Evolutionary conservation across 257 asterid species (phyloP), one percentile per base, ranked within the genome.

Genomic region (Solanum habrochaites): DNA sequence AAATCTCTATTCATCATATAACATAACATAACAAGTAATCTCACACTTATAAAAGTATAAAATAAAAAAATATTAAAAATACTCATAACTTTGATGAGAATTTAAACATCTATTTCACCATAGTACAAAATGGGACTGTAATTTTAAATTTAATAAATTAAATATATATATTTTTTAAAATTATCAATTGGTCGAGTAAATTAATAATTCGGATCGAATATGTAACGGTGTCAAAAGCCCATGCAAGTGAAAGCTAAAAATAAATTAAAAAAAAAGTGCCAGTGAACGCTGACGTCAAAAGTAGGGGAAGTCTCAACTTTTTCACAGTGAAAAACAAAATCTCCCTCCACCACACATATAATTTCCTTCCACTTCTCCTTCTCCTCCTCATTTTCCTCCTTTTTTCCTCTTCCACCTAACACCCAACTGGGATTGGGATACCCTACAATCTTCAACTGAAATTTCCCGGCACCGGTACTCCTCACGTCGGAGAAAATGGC

Each of bases 401-500:
- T 18, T 12, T 69, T 85, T 32, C 87, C 66, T 29, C 71, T 85
- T 35, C 47, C 64, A 71, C 64, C 64, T 31, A 23, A 29, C 70
- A 32, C 47, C 47, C 47, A 32, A 32, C 32, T 62, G 31, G 31
- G 16, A 64, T n/a, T 64, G 16, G 16, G 32, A 64, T 3, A 31
- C 69, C 47, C 82, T 12, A 69, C 29, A 39, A 31, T 83, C 29
- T 58, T 42, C 78, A 83, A 66, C 42, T 9, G 12, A 84, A 42
- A 10, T 8, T 62, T 47, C n/a, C 88, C 74, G 87, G 85, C 64
- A 31, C 60, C 86, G 83, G 83, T 14, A 39, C 21, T 12, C 27
- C 64, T 43, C 15, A 14, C 25, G 5, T 45, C 89, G 86, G 88
- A 74, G 88, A 60, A 75, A 73, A 93, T 93, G 95, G 91, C 80